A percentile compares a stretch with the other conserved stretches of the same genome.
These are phyloP conservation scores for Ophiostoma novo-ulmi DNA, from an alignment of 2,329 filamentous ascomycete species.

Conservation along the genomic window DNA sequence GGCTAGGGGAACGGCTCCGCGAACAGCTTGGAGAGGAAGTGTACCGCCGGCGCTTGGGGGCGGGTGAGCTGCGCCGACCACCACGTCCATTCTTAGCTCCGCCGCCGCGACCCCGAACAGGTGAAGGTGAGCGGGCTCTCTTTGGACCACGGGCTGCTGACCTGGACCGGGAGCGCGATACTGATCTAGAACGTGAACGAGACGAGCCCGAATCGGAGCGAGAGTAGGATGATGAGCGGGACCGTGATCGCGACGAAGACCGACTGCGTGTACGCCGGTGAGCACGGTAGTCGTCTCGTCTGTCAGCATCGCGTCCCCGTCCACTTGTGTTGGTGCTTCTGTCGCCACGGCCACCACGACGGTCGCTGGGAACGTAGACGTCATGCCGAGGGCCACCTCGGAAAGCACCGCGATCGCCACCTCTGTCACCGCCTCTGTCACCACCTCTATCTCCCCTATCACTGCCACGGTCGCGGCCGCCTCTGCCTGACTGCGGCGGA, in stretches of 20 bases:
- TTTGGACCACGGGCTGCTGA: not conserved
- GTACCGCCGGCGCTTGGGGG: constrained; percentile 48
- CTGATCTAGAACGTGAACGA: constrained; percentile 21
- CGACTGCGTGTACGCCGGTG: constrained; percentile 25
- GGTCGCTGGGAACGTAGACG: constrained; percentile 50
- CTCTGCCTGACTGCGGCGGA: constrained; percentile 32
- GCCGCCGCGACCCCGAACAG: constrained; percentile 31
- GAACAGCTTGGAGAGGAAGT: constrained; percentile 48
- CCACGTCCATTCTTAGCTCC: constrained; percentile 30
- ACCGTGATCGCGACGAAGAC: constrained; percentile 35
- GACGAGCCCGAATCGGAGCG: constrained; percentile 38
- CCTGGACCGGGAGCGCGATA: constrained; percentile 19
- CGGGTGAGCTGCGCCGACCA: constrained; percentile 37
- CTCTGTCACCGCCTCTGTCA: constrained; percentile 41
- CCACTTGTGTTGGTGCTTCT: constrained; percentile 34
- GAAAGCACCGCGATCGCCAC: constrained; percentile 32
- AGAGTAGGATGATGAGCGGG: constrained; percentile 23
- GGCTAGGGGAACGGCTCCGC: constrained; percentile 39
- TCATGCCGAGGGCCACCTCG: constrained; percentile 38
- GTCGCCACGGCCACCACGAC: constrained; percentile 37
- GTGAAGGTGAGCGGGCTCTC: constrained; percentile 18
- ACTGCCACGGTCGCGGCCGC: constrained; percentile 40
- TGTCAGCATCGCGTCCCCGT: constrained; percentile 5
- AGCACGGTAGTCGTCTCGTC: constrained; percentile 19
- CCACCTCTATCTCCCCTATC: constrained; percentile 42